phyloP scores from a whole-genome alignment of 31 red algal genomes.

The Asparagopsis taxiformis region DNA sequence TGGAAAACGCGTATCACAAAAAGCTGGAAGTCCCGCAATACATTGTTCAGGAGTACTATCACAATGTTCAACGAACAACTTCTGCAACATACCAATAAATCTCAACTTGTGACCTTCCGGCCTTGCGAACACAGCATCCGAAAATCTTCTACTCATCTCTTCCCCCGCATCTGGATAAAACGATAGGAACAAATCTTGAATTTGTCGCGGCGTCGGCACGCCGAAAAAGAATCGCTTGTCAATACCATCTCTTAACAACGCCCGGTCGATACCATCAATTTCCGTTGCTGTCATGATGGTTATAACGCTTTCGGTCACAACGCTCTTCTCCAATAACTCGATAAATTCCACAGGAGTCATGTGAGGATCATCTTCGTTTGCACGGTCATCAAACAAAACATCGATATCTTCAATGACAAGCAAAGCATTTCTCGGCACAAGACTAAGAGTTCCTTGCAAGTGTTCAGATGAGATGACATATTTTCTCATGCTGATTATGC shows the following conservation, averaged over 20 bases:
- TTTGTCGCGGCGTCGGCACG: neutral
- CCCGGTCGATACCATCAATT: slow-evolving; percentile 13
- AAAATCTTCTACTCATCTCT: neutral
- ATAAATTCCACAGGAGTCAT: slow-evolving; percentile 16
- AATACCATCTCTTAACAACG: slow-evolving; percentile 18
- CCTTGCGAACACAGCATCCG: neutral
- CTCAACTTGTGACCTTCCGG: neutral
- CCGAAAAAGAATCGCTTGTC: slow-evolving; percentile 14
- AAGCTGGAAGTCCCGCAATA: neutral
- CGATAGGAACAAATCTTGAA: slow-evolving; percentile 5
- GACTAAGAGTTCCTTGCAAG: slow-evolving; percentile 1
- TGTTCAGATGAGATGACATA: slow-evolving; percentile 7
- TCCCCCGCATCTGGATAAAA: slow-evolving; percentile 8
- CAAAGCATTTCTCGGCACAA: neutral
- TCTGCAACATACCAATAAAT: neutral
- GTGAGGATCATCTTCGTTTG: neutral
- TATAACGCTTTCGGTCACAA: neutral
- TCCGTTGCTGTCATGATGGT: slow-evolving; percentile 29
- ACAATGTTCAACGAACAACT: neutral
- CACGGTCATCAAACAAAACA: neutral
- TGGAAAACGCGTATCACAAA: neutral
- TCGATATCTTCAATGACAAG: slow-evolving; percentile 36
- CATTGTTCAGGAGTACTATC: neutral
- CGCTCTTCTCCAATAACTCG: slow-evolving; percentile 21
- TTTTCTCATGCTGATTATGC: neutral